A percentile compares a stretch with the other conserved stretches of the same genome.
These are phyloP conservation scores for Hanseniaspora lachancei DNA, from an alignment of 805 yeast genomes.

Conservation along the genomic window DNA sequence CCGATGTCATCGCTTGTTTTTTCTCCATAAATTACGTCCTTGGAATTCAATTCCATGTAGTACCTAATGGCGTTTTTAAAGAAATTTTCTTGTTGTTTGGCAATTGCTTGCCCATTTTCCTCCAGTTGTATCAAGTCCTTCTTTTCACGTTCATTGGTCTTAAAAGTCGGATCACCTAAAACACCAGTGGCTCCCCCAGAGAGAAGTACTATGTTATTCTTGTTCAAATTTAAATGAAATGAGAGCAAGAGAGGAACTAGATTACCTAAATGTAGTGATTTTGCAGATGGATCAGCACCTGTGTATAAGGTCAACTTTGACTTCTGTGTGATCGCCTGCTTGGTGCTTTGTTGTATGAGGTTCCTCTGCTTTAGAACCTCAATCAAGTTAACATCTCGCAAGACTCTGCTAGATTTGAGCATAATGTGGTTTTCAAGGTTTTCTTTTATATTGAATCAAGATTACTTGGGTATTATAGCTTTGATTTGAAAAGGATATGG, in stretches of 20 bases:
- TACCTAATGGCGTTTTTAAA: conserved; percentile 49
- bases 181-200: conserved; percentile 94
- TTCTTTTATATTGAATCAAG: too few relatives aligned
- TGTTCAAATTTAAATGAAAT: conserved; percentile 70
- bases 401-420: background rate
- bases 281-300: conserved; percentile 95
- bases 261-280: conserved; percentile 81
- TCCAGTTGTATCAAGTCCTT: conserved; percentile 42
- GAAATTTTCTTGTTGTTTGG: conserved; percentile 47
- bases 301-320: conserved; percentile 40
- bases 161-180: conserved; percentile 95
- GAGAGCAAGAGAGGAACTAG: conserved; percentile 74
- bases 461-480: too few relatives aligned
- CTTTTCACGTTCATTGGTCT: conserved; percentile 56
- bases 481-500: too few relatives aligned
- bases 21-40: conserved; percentile 16
- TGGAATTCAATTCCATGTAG: conserved; percentile 35
- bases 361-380: background rate
- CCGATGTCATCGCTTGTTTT: conserved; percentile 24
- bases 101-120: conserved; percentile 46
- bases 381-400: background rate
- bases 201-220: conserved; percentile 70
- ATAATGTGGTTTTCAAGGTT: background rate
- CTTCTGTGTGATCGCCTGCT: conserved; percentile 26
- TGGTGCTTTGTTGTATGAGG: conserved; percentile 5